These are phyloP conservation scores for Fomitiporia mediterranea DNA, from an alignment of 1,284 basidiomycete species.

Conservation along the genomic window DNA sequence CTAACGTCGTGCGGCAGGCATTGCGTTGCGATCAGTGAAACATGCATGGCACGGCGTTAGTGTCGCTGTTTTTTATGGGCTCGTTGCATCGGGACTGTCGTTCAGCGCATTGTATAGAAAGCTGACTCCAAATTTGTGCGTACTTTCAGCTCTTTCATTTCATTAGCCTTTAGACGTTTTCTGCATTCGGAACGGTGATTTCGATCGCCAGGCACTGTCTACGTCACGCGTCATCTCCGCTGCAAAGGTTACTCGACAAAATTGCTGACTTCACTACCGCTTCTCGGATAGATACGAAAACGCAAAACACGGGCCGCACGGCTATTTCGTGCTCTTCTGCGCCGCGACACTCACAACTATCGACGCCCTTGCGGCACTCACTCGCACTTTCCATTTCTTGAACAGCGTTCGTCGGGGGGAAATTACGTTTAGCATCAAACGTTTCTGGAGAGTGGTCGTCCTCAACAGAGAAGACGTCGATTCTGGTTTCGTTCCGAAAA, in stretches of 20 bases:
- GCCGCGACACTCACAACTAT: slow-evolving; percentile 53
- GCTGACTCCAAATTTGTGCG: slow-evolving; percentile 72
- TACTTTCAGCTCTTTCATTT: slow-evolving; percentile 9
- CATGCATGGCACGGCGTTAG: slow-evolving; percentile 56
- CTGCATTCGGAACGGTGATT: not conserved
- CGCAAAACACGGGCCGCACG: slow-evolving; percentile 56
- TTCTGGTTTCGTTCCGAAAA: slow-evolving; percentile 30
- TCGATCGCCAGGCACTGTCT: slow-evolving; percentile 20
- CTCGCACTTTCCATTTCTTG: slow-evolving; percentile 46
- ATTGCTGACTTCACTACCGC: not conserved
- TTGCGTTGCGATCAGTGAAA: slow-evolving; percentile 68
- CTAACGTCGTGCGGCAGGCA: slow-evolving; percentile 42
- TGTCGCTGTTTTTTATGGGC: slow-evolving; percentile 55
- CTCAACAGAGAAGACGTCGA: slow-evolving; percentile 38
- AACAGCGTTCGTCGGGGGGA: slow-evolving; percentile 32
- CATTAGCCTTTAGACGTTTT: not conserved
- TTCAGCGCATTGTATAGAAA: slow-evolving; percentile 65
- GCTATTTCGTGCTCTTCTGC: slow-evolving; percentile 55
- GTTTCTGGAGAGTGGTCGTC: slow-evolving; percentile 54
- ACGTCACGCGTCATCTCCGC: slow-evolving; percentile 18
- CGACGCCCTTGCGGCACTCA: slow-evolving; percentile 47
- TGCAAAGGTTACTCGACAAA: not conserved
- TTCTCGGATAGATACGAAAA: slow-evolving; percentile 60
- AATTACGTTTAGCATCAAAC: slow-evolving; percentile 40
- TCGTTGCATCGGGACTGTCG: slow-evolving; percentile 52